Base-by-base conservation (phyloP, 2,329 filamentous ascomycete genomes). In the Penicillium janthinellum region DNA sequence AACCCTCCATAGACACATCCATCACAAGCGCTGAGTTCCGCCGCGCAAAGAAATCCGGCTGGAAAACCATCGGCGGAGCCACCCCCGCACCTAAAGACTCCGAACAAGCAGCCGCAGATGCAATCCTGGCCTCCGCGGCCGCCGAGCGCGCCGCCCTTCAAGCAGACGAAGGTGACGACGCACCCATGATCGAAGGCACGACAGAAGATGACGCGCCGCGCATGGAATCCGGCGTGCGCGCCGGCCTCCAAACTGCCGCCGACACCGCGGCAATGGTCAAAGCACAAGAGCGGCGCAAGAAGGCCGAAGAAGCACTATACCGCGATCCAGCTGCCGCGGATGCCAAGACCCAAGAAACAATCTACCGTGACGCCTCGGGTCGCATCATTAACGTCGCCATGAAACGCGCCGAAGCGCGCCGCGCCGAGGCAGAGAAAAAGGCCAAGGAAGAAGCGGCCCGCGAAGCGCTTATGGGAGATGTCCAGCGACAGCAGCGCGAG, bases 341-440 rank as follows among this genome's bases (percentile, higher is more conserved):
- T 49, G 78, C 74, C 0, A 73, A 77, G 58, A 84, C 85, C 35
- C 84, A 89, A 69, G 92, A 97, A 77, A 96, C 94, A 0, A 92
- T 97, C 25, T 97, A 98, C 75, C 90, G 95, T 68, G 95, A 99
- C 77, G 95, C 96, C 11, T 95, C 90, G 3, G 95, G 95, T 12
- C 86, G 93, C n/a, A 88, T 96, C 57, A 93, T 99, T 64, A 96
- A 99, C 71, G 86, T 98, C 25, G 88, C 89, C 17, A 91, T 96
- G 90, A 92, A 91, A 76, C 86, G 93, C 25, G 93, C 92, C 20
- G 92, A 97, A 75, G 89, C 91, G 53, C 85, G 91, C n/a, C 85
- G 86, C 52, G 91, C 90, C 66, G 89, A 89, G 0, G 88, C 92
- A 69, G 89, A 91, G 66, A 86, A 87, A 53, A 87, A 82, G 53